phyloP scores from a whole-genome alignment of 108 stramenopile genomes.

The Cafeteria roenbergensis region DNA sequence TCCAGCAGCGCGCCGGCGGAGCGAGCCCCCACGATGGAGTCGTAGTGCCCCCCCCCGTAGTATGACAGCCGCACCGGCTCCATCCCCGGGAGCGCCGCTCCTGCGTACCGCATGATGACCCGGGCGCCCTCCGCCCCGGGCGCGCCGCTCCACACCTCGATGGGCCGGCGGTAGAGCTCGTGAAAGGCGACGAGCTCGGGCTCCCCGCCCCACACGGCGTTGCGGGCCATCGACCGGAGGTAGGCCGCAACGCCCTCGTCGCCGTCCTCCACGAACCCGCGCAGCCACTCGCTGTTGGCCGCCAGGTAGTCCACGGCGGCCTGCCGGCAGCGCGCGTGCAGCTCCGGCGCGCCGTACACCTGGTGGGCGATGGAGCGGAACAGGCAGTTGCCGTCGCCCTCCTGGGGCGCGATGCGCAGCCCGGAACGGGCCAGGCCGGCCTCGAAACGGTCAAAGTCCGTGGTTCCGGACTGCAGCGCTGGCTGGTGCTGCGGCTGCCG shows the following conservation, averaged over 20 bases:
- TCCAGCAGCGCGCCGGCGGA: background rate
- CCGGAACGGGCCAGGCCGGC: background rate
- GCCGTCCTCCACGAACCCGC: constrained; percentile 58
- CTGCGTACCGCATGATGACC: constrained; percentile 35
- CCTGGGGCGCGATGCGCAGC: constrained; percentile 29
- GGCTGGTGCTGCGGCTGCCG: background rate
- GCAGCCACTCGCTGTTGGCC: constrained; percentile 43
- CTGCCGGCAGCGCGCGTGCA: constrained; percentile 63
- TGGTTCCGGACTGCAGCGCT: background rate
- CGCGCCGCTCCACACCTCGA: constrained; percentile 64
- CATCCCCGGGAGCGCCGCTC: background rate
- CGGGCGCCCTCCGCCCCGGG: constrained; percentile 28
- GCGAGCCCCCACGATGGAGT: constrained; percentile 24
- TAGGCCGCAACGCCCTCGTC: constrained; percentile 56
- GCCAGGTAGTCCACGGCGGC: constrained; percentile 81
- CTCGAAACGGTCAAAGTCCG: background rate
- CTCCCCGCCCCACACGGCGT: constrained; percentile 83
- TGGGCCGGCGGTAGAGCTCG: constrained; percentile 79
- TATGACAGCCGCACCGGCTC: constrained; percentile 40
- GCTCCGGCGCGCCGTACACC: constrained; percentile 73
- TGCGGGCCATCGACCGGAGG: constrained; percentile 54
- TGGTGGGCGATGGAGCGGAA: constrained; percentile 83
- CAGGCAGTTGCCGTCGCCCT: constrained; percentile 89
- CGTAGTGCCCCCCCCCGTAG: constrained; percentile 53
- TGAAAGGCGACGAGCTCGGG: constrained; percentile 84